phyloP scores from a whole-genome alignment of 2,329 filamentous ascomycete genomes.

The Hypoxylon sp. region DNA sequence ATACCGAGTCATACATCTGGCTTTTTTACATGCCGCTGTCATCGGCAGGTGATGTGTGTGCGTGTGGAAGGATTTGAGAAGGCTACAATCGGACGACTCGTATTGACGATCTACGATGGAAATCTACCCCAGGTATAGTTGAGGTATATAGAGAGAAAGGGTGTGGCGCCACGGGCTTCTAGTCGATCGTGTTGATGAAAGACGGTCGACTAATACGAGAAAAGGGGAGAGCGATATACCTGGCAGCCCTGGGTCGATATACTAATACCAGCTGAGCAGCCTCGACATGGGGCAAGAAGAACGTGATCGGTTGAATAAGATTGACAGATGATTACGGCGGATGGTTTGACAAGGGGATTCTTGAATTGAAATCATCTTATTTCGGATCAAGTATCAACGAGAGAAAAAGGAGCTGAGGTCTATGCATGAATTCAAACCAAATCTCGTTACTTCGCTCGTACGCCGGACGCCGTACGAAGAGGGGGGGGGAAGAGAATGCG shows the following conservation, averaged over 20 bases:
- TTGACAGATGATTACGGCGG: neutral
- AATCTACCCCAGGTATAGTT: no score
- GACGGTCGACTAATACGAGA: constrained; percentile 15
- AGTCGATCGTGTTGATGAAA: neutral
- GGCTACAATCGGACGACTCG: constrained; percentile 2
- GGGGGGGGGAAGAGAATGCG: constrained; percentile 3
- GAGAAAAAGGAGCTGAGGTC: neutral
- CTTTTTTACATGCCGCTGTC: neutral
- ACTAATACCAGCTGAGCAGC: no score
- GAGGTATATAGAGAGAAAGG: neutral
- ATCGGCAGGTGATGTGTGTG: neutral
- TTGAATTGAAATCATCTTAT: constrained; percentile 8
- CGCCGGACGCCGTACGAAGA: no score
- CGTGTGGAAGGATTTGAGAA: constrained; percentile 18
- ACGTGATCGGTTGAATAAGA: neutral
- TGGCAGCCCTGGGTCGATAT: neutral
- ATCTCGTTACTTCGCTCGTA: constrained; percentile 28
- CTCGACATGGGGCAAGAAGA: neutral
- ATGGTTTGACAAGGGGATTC: constrained; percentile 4
- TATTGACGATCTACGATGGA: constrained; percentile 17
- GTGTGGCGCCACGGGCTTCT: neutral
- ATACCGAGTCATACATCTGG: no score
- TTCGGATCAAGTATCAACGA: neutral
- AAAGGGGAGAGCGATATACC: neutral
- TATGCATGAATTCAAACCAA: constrained; percentile 10